Percentiles rank a stretch among this genome's conserved stretches.
phyloP scores from a whole-genome alignment of 768 basidiomycete genomes.

The Serendipita sp. region DNA sequence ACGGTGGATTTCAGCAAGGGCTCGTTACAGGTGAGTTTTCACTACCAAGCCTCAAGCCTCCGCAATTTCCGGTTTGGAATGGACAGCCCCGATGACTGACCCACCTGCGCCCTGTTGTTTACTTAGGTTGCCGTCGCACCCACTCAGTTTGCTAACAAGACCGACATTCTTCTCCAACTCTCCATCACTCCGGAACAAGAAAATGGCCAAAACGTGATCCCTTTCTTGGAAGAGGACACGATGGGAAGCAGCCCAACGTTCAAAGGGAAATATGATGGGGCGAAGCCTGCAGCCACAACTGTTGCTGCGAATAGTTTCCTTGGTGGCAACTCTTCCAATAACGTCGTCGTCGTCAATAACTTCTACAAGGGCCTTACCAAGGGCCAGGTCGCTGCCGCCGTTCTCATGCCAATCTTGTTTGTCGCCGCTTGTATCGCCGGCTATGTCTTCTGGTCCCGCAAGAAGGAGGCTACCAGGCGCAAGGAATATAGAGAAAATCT shows the following conservation, averaged over 20 bases:
- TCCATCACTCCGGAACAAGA: neutral
- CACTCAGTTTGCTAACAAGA: neutral
- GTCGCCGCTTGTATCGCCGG: constrained; percentile 24
- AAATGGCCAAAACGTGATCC: neutral
- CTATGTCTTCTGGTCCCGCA: constrained; percentile 41
- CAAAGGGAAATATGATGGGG: neutral
- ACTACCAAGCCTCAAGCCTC: neutral
- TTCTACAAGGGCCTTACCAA: constrained; percentile 20
- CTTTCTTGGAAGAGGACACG: neutral
- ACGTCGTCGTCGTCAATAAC: neutral
- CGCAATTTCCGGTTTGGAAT: neutral
- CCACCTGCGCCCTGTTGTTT: neutral
- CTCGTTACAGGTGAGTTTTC: neutral
- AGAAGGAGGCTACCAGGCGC: constrained; percentile 33
- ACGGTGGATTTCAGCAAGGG: neutral
- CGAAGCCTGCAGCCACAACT: neutral
- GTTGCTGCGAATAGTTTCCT: neutral
- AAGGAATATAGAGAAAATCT: constrained; percentile 46
- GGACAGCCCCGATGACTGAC: neutral
- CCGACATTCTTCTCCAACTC: neutral
- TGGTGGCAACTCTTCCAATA: neutral
- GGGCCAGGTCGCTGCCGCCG: constrained; percentile 50
- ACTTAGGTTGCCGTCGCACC: neutral
- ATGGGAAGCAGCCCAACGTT: neutral
- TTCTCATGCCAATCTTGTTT: constrained; percentile 42